Percentiles rank a stretch among this genome's conserved stretches.
These are phyloP conservation scores for Haplosporangium sp. DNA, from an alignment of 371 early-diverging fungal species.

Conservation along the genomic window DNA sequence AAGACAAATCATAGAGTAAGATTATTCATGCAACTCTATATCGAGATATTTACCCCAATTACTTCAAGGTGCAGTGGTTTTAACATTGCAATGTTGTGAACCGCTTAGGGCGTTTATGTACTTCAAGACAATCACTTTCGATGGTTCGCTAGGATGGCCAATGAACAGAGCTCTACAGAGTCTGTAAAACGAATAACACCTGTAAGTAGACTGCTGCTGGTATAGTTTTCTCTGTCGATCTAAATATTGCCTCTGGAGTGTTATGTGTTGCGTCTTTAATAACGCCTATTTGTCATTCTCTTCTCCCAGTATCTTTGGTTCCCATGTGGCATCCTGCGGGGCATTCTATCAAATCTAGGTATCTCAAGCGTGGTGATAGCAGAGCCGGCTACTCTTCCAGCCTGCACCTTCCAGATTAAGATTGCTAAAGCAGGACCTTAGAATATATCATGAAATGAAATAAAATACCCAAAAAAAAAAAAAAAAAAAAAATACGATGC, in stretches of 20 bases:
- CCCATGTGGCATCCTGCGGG: constrained; percentile 96
- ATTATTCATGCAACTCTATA: not conserved
- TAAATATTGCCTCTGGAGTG: too few relatives aligned
- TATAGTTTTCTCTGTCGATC: not conserved
- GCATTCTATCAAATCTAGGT: constrained; percentile 91
- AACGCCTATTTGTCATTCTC: not conserved
- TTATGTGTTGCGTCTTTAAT: too few relatives aligned
- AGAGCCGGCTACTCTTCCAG: constrained; percentile 86
- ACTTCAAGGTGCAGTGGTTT: too few relatives aligned
- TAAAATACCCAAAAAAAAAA: constrained; percentile 2
- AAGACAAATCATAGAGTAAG: constrained; percentile 96
- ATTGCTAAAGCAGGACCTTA: constrained; percentile 61
- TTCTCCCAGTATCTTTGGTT: constrained; percentile 85
- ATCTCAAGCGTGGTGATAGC: constrained; percentile 88
- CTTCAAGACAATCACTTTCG: constrained; percentile 96
- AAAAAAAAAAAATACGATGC: not conserved
- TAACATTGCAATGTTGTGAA: not conserved
- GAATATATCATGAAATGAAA: not conserved
- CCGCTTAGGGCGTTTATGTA: constrained; percentile 93
- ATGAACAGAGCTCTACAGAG: constrained; percentile 79
- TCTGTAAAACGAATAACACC: constrained; percentile 84
- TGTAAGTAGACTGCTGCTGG: constrained; percentile 59
- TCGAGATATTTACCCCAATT: not conserved
- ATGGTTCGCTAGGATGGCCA: constrained; percentile 93
- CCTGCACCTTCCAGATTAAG: constrained; percentile 91